Evolutionary conservation across 106 monocot species (phyloP), one percentile per base, ranked within the genome.

Genomic region (Iris macrosiphon): DNA sequence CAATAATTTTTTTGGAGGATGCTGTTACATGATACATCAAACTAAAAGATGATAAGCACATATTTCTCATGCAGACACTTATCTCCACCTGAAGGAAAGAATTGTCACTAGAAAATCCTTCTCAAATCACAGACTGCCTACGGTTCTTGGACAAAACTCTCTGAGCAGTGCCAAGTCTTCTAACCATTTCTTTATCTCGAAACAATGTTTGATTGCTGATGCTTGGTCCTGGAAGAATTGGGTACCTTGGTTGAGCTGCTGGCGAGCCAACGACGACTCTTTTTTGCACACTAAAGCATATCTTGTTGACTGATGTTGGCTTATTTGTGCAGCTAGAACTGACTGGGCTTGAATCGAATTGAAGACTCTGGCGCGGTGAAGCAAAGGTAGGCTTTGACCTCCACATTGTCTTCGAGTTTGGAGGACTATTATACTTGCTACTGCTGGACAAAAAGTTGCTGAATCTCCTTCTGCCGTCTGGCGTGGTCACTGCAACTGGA

Each of bases 211-310:
- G 75, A 23, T 50, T 58, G 1, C 35, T 14, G 4, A 59, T 21
- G 11, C 44, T 38, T 34, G 57, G 14, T 52, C 60, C 68, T 25
- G 61, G 47, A 21, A 33, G 12, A 9, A 61, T 40, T 19, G 16
- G 3, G 24, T 4, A 46, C 52, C 21, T 65, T 30, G 56, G 28
- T 63, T 42, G 75, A 55, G 57, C 39, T 33, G 54, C 54, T 17
- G 77, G 72, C 2, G 95, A 77, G 18, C 75, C 72, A 21, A 85
- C 41, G 8, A 79, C 21, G 15, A 95, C 51, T 67, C 85, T 74
- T 47, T 87, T 96, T 61, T 96, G 89, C 27, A 96, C 47, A 33
- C 82, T 86, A 61, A 82, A 90, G 31, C 86, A 73, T 29, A 78
- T 23, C 45, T 80, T 89, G 63, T 54, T 69, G 16, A 43, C 37